Conservation (phyloP, 2,329 filamentous ascomycete genomes). For the Parascedosporium putredinis region DNA sequence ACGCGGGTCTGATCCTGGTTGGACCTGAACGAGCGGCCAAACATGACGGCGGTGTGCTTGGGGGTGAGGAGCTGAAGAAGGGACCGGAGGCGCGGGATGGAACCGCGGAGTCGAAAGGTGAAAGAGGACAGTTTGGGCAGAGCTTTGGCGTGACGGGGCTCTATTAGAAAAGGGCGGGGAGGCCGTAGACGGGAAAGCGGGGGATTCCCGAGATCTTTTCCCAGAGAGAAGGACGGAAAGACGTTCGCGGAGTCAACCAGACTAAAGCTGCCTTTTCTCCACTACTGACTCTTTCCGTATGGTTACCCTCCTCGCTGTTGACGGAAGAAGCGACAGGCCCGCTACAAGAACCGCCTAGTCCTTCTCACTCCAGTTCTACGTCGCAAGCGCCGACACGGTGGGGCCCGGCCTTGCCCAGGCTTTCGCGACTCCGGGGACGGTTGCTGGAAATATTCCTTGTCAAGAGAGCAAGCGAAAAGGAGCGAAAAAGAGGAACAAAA, state of each 20-base stretch:
- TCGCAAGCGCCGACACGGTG: no score
- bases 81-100: not conserved
- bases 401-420: not conserved
- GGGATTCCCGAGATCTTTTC: not conserved
- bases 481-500: not conserved
- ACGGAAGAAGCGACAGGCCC: not conserved
- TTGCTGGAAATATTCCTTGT: not conserved
- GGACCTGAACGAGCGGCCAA: constrained; percentile 81
- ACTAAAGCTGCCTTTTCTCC: not conserved
- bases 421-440: not conserved
- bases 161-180: not conserved
- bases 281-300: not conserved
- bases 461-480: constrained; percentile 1
- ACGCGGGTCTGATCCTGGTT: constrained; percentile 58
- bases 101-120: not conserved
- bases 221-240: not conserved
- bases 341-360: not conserved
- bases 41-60: constrained; percentile 50
- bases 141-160: not conserved
- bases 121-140: constrained; percentile 2
- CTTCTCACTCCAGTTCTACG: not conserved
- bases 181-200: not conserved
- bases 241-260: constrained; percentile 1
- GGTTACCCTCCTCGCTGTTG: not conserved
- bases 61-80: constrained; percentile 4